phyloP scores from a whole-genome alignment of 1,284 basidiomycete genomes.

The Megacollybia platyphylla region DNA sequence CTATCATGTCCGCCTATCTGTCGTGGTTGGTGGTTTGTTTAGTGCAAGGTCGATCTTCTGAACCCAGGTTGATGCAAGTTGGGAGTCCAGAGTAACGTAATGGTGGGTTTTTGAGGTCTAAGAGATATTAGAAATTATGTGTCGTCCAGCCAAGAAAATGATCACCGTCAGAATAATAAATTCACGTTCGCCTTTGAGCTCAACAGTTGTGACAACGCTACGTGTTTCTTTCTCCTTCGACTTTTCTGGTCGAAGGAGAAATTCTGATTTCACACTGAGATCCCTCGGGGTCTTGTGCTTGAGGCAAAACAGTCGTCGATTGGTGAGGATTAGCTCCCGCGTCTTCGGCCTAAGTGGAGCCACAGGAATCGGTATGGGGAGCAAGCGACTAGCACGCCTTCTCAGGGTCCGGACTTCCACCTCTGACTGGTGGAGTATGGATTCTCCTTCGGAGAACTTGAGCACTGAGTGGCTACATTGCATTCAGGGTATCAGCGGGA shows the following conservation, averaged over 20 bases:
- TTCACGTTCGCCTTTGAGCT: constrained; percentile 41
- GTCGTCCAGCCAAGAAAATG: constrained; percentile 5
- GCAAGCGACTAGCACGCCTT: constrained; percentile 47
- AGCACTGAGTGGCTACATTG: constrained; percentile 26
- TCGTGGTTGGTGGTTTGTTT: background rate
- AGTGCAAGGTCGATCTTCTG: constrained; percentile 32
- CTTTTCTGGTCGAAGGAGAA: constrained; percentile 23
- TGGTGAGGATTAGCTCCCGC: constrained; percentile 48
- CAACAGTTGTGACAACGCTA: constrained; percentile 31
- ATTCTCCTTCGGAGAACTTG: constrained; percentile 26
- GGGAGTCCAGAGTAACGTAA: constrained; percentile 30
- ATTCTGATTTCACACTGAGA: constrained; percentile 35
- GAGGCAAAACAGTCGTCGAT: constrained; percentile 39
- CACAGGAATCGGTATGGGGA: constrained; percentile 40
- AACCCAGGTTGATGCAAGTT: constrained; percentile 32
- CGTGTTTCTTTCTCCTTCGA: constrained; percentile 24
- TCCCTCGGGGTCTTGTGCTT: constrained; percentile 29
- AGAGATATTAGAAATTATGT: constrained; percentile 2
- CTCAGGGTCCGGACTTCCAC: constrained; percentile 43
- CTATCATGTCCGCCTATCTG: constrained; percentile 8
- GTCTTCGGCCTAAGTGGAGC: constrained; percentile 37
- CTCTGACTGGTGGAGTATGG: constrained; percentile 32
- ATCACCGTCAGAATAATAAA: constrained; percentile 51
- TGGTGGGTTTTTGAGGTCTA: constrained; percentile 42
- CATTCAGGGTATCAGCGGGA: background rate